Evolutionary conservation across 495 filamentous ascomycete genomes (phyloP), one percentile per base, ranked within the genome.

Genomic region (Aspergillus sclerotiicarbonarius): DNA sequence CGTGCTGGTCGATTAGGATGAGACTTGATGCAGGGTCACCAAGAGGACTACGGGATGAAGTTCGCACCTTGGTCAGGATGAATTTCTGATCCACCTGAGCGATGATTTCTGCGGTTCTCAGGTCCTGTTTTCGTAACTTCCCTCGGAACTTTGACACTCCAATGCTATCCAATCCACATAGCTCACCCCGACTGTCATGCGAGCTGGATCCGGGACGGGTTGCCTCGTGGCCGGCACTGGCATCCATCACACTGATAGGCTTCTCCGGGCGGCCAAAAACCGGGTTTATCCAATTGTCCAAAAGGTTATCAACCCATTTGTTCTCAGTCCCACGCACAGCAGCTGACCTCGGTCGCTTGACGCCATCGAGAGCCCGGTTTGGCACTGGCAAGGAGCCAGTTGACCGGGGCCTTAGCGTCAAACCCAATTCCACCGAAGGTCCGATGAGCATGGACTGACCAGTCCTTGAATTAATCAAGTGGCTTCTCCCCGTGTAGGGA

Each of bases 21-120:
- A 98, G 75, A 10, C 83, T 53, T 45, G 31, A 45, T 18, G 62
- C 53, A 10, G 49, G 19, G 20, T 59, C 33, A 41, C 35, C 7
- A 10, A 7, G 25, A 25, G 25, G 29, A 19, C 10, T 58, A 4
- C 37, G 32, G 4, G 31, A 47, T 39, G 31, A 8, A 25, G 48
- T 35, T 8, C 39, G 44, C 39, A 89, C 73, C 59, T 83, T 89
- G 20, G 81, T 79, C 4, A 98, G 74, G 44, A 98, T 90, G 66
- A 92, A 98, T 69, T 98, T 98, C 16, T 72, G 80, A 64, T 98
- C 93, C 0, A 98, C 87, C 62, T 98, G 94, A 0, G 84, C 81
- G 35, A 98, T 81, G 6, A 96, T 75, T 48, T 80, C 68, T 4
- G 90, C 88, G 9, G 69, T 67, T 18, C 68, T 68, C n/a, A 98